Base-by-base conservation (phyloP, 768 basidiomycete genomes). In the Rhizopogon sp. region DNA sequence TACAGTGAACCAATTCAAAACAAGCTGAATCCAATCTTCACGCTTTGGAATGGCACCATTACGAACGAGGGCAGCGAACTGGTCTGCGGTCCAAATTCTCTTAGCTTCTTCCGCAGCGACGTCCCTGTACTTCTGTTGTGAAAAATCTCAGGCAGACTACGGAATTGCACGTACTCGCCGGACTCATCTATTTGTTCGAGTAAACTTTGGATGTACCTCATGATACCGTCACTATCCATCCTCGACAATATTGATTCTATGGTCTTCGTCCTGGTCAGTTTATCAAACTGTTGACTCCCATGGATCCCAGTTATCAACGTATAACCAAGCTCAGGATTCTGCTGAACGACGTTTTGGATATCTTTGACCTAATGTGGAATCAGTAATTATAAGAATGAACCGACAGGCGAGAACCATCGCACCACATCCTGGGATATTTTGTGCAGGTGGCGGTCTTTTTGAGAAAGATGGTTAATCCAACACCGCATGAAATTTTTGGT, bases 381-480 rank as follows among this genome's bases (percentile, higher is more conserved):
- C 58, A 14, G 58, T 33, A 42, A 13, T 31, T 54, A 43, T 43
- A 43, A 3, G 10, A 43, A 35, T 53, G 33, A 25, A 2, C 6
- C 10, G 55, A 43, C 25, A 47, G 54, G 42, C 9, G 33, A 13
- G 11, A 43, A 39, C 2, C 14, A 42, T 57, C 86, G 43, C 62
- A 90, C 96, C 66, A 92, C 85, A 68, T 90, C 84, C 55, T 80
- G 80, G 2, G 96, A 92, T 16, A 88, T 86, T 70, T 92, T 94
- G 74, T 96, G 90, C 44, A 98, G 72, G 66, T 93, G 88, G 50
- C 93, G 82, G 69, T 98, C 95, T 43, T 79, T 79, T 52, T 90
- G 86, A 0, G 92, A 89, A 20, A 99, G 78, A 69, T 98, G 94
- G 66, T 96, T 96, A 56, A 96, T 95, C 92, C 95, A 96, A 39